Conservation (phyloP, 148 eudicot genomes). For the Dysphania ambrosioides region DNA sequence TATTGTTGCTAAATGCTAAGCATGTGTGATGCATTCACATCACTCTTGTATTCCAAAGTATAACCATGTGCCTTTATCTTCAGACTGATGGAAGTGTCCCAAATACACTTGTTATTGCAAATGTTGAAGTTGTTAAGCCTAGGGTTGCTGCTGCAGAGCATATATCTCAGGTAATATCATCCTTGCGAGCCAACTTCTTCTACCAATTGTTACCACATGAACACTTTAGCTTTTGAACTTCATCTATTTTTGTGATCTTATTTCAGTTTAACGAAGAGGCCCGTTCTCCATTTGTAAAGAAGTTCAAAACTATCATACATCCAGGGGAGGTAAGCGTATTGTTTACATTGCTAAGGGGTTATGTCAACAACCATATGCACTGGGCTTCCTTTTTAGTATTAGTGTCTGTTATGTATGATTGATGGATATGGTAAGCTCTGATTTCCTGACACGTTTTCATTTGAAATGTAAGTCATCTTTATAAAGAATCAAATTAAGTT, state of each 20-base stretch:
- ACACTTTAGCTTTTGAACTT: background rate
- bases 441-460: no score
- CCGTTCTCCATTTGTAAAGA: slow-evolving; percentile 94
- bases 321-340: slow-evolving; percentile 82
- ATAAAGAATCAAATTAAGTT: background rate
- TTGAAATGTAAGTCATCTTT: background rate
- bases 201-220: background rate
- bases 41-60: background rate
- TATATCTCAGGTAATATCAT: slow-evolving; percentile 66
- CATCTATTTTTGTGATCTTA: slow-evolving; percentile 9
- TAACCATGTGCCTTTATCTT: slow-evolving; percentile 12
- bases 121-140: slow-evolving; percentile 90
- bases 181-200: background rate
- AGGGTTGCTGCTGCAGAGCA: slow-evolving; percentile 99
- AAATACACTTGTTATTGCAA: slow-evolving; percentile 89
- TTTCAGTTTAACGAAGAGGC: slow-evolving; percentile 98
- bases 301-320: slow-evolving; percentile 88
- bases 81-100: slow-evolving; percentile 98
- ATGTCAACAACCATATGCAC: background rate
- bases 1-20: no score
- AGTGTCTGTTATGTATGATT: background rate
- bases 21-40: background rate
- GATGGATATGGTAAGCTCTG: background rate
- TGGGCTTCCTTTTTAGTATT: background rate
- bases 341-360: background rate